Evolutionary conservation across 768 basidiomycete genomes (phyloP).

Genomic region (Lactarius hengduanensis): DNA sequence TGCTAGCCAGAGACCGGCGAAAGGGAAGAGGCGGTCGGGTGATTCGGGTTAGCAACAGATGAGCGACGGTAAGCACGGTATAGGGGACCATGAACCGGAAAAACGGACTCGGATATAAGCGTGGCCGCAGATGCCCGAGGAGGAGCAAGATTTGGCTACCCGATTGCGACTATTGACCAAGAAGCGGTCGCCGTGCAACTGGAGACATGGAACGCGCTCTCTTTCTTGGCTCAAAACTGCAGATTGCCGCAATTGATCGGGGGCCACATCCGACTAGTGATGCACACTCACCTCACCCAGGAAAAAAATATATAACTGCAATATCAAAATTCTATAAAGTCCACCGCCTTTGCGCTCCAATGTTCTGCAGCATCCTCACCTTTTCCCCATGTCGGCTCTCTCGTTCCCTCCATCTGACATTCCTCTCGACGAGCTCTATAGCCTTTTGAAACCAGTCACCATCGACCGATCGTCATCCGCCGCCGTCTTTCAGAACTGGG

Average conservation of each 20-base stretch:
- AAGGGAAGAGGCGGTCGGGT: background rate
- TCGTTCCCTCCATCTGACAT: conserved; percentile 38
- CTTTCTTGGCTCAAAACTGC: conserved; percentile 18
- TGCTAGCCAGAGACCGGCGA: background rate
- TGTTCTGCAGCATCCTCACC: background rate
- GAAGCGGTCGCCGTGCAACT: background rate
- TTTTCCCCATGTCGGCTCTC: conserved; percentile 22
- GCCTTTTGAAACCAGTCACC: conserved; percentile 55
- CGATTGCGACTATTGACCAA: background rate
- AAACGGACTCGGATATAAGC: background rate
- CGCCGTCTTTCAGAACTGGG: conserved; percentile 82
- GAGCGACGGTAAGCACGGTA: background rate
- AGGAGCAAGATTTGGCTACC: background rate
- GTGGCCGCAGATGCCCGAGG: background rate
- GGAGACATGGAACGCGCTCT: background rate
- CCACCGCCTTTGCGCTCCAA: conserved; percentile 1
- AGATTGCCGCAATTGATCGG: conserved; percentile 29
- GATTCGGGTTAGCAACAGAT: background rate
- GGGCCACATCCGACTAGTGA: conserved; percentile 18
- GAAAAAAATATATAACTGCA: background rate
- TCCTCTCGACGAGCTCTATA: conserved; percentile 49
- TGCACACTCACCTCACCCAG: conserved; percentile 7
- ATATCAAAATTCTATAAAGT: conserved; percentile 21
- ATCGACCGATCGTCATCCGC: conserved; percentile 41
- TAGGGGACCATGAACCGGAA: background rate